Conservation (phyloP, 345 rosid genomes). For the Salix purpurea region DNA sequence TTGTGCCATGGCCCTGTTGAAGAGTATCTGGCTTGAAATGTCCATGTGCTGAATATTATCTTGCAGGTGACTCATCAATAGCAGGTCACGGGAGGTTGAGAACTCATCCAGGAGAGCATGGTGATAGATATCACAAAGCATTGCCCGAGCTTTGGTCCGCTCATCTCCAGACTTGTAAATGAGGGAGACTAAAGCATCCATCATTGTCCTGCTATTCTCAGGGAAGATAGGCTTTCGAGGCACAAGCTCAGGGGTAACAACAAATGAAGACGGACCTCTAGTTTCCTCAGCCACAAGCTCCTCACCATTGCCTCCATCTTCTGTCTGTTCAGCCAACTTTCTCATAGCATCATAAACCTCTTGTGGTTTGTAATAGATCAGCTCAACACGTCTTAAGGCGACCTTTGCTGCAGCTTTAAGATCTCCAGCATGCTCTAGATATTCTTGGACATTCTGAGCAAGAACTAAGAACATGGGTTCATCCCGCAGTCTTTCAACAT, state of each 20-base stretch:
- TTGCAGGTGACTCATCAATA: conserved; percentile 92
- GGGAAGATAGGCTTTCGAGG: conserved; percentile 86
- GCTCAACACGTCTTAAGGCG: conserved; percentile 72
- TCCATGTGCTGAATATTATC: conserved; percentile 88
- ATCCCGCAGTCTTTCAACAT: conserved; percentile 79
- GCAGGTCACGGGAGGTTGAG: conserved; percentile 67
- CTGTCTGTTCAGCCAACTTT: conserved; percentile 66
- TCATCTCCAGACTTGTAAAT: conserved; percentile 92
- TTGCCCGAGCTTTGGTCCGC: conserved; percentile 92
- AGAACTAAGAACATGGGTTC: conserved; percentile 80
- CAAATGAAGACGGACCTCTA: conserved; percentile 65
- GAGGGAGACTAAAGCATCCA: conserved; percentile 81
- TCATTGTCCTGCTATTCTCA: conserved; percentile 77
- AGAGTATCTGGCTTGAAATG: conserved; percentile 87
- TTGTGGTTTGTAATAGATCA: conserved; percentile 87
- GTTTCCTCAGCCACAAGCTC: conserved; percentile 52
- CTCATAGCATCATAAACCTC: conserved; percentile 95
- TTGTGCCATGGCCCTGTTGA: conserved; percentile 94
- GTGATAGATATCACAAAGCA: conserved; percentile 95
- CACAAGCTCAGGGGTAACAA: conserved; percentile 69
- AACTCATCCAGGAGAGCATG: conserved; percentile 82
- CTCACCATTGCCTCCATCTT: conserved; percentile 45
- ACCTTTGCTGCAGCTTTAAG: conserved; percentile 81
- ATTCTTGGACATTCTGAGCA: conserved; percentile 87
- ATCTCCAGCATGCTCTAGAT: conserved; percentile 61